phyloP scores from a whole-genome alignment of 495 filamentous ascomycete species.

The Hypoxylon lienhwacheense region DNA sequence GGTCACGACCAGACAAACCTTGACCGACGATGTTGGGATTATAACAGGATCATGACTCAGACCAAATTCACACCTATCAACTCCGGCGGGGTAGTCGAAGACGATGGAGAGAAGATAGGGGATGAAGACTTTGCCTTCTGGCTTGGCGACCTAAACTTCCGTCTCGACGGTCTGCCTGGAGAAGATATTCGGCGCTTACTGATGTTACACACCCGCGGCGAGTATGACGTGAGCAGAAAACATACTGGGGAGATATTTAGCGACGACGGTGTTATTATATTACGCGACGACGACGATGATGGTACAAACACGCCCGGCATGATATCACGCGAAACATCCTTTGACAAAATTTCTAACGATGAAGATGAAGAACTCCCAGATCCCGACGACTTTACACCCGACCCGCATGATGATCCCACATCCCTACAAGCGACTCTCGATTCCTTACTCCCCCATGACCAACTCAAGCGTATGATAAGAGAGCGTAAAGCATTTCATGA shows the following conservation, averaged over 20 bases:
- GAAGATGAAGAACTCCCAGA: conserved; percentile 51
- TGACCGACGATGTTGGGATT: conserved; percentile 90
- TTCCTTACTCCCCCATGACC: conserved; percentile 87
- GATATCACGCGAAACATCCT: conserved; percentile 38
- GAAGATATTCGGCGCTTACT: conserved; percentile 87
- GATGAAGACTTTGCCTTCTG: conserved; percentile 93
- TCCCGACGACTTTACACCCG: conserved; percentile 57
- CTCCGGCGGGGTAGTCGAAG: conserved; percentile 57
- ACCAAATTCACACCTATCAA: conserved; percentile 74
- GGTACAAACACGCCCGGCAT: conserved; percentile 35
- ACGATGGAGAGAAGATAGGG: conserved; percentile 69
- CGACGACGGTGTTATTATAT: conserved; percentile 48
- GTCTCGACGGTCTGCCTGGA: conserved; percentile 83
- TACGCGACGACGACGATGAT: conserved; percentile 44
- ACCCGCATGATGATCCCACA: conserved; percentile 55
- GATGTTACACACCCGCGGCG: conserved; percentile 75
- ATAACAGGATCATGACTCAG: conserved; percentile 69
- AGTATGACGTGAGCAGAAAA: conserved; percentile 62
- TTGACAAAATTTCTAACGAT: conserved; percentile 40
- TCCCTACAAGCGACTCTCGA: conserved; percentile 80
- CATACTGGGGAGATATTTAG: conserved; percentile 41
- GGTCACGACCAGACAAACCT: conserved; percentile 75
- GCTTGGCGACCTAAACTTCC: conserved; percentile 97
- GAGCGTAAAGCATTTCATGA: conserved; percentile 79
- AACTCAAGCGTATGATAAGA: conserved; percentile 74